Percentiles rank a stretch among this genome's conserved stretches.
phyloP scores from a whole-genome alignment of 1,284 basidiomycete species.

The Cutaneotrichosporon cutaneum region DNA sequence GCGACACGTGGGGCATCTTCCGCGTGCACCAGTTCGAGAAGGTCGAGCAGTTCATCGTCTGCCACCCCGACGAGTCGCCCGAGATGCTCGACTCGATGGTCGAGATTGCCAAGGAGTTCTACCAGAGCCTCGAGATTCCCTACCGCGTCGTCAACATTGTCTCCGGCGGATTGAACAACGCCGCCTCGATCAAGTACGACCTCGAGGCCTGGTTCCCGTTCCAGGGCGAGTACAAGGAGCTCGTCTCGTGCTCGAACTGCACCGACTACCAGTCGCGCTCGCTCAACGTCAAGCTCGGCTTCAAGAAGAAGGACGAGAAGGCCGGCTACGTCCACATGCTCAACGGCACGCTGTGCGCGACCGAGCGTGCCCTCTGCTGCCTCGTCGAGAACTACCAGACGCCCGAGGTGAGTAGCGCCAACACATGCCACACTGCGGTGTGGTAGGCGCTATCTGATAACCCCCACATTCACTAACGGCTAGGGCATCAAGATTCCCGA shows the following conservation, averaged over 20 bases:
- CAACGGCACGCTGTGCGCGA: conserved; percentile 96
- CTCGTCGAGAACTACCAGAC: conserved; percentile 99
- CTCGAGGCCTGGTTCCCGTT: conserved; percentile 99
- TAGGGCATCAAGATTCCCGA: conserved; percentile 87
- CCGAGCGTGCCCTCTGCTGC: conserved; percentile 93
- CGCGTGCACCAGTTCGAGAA: conserved; percentile 99
- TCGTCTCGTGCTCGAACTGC: conserved; percentile 88
- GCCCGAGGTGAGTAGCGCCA: conserved; percentile 70
- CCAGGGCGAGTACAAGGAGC: conserved; percentile 93
- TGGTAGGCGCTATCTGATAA: conserved; percentile 38
- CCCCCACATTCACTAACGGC: background rate
- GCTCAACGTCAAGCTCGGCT: conserved; percentile 83
- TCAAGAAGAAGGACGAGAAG: conserved; percentile 79
- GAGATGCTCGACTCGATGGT: conserved; percentile 92
- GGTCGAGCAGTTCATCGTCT: conserved; percentile 92
- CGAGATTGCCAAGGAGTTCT: conserved; percentile 85
- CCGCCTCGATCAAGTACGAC: conserved; percentile 96
- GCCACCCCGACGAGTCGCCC: conserved; percentile 90
- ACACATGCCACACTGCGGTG: conserved; percentile 74
- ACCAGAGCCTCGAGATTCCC: conserved; percentile 86
- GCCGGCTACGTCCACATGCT: conserved; percentile 96
- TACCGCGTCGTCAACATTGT: conserved; percentile 96
- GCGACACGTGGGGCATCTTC: conserved; percentile 99
- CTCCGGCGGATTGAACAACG: conserved; percentile 92
- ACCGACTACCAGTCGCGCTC: conserved; percentile 91